These are phyloP conservation scores for Tolypocladium guangdongense DNA, from an alignment of 2,329 filamentous ascomycete genomes.

Conservation along the genomic window DNA sequence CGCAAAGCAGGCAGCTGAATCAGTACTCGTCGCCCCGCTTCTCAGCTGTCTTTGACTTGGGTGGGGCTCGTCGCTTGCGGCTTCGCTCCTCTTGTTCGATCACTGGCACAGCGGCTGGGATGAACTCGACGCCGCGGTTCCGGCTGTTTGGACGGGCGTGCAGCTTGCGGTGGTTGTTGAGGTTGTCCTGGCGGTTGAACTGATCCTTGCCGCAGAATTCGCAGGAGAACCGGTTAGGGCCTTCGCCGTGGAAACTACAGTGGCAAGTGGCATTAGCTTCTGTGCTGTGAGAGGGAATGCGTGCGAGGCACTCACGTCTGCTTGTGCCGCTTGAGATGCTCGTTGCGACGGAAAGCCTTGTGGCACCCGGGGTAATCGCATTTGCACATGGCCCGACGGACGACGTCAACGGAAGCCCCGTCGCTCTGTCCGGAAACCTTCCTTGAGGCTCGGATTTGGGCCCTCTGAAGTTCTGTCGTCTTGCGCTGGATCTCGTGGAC, in stretches of 20 bases:
- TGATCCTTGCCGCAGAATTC: constrained; percentile 31
- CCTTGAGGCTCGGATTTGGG: constrained; percentile 23
- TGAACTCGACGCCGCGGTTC: constrained; percentile 28
- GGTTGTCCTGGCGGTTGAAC: constrained; percentile 30
- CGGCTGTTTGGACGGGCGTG: constrained; percentile 27
- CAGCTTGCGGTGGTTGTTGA: constrained; percentile 31
- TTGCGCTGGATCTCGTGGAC: constrained; percentile 32
- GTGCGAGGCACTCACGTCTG: constrained; percentile 31
- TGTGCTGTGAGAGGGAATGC: not conserved
- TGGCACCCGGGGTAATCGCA: constrained; percentile 36
- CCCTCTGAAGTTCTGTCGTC: constrained; percentile 31
- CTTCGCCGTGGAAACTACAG: constrained; percentile 24
- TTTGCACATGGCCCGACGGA: constrained; percentile 29
- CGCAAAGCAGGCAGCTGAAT: constrained; percentile 2
- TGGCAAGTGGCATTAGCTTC: not conserved
- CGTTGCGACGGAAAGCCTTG: constrained; percentile 39
- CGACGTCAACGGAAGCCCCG: constrained; percentile 20
- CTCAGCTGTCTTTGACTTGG: constrained; percentile 23
- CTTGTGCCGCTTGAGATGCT: constrained; percentile 45
- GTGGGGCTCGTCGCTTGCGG: constrained; percentile 26
- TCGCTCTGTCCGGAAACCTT: constrained; percentile 18
- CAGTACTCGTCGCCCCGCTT: constrained; percentile 20
- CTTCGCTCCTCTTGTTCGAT: constrained; percentile 29
- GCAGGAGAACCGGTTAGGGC: constrained; percentile 28
- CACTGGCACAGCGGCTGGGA: constrained; percentile 26